These are phyloP conservation scores for Mycena kentingensis DNA, from an alignment of 768 basidiomycete genomes.

Conservation along the genomic window DNA sequence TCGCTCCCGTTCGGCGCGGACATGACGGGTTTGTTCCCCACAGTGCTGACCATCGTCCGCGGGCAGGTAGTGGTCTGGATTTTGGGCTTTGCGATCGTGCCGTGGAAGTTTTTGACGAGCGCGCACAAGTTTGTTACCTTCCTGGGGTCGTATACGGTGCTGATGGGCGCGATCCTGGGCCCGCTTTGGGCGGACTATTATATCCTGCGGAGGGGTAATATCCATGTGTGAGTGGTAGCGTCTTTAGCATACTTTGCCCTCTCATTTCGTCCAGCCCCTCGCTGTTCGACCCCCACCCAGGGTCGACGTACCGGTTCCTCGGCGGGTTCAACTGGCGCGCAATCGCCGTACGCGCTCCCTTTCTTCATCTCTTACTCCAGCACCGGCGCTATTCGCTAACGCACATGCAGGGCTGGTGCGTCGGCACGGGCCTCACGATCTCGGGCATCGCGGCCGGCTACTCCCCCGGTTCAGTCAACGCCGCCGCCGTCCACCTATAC, in stretches of 20 bases:
- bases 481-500: slow-evolving; percentile 16
- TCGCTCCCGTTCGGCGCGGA: slow-evolving; percentile 27
- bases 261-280: slow-evolving; percentile 9
- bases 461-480: slow-evolving; percentile 8
- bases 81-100: slow-evolving; percentile 26
- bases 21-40: slow-evolving; percentile 25
- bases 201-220: slow-evolving; percentile 15
- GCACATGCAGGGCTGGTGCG: slow-evolving; percentile 12
- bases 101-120: slow-evolving; percentile 26
- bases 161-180: slow-evolving; percentile 19
- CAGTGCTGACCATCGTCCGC: slow-evolving; percentile 25
- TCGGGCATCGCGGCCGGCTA: slow-evolving; percentile 19
- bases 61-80: slow-evolving; percentile 26
- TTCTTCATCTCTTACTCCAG: too few species aligned
- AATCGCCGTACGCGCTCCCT: slow-evolving; percentile 9
- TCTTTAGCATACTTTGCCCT: background rate
- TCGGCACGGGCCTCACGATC: slow-evolving; percentile 17
- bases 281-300: slow-evolving; percentile 14
- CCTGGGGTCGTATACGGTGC: slow-evolving; percentile 20
- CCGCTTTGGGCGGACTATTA: slow-evolving; percentile 21
- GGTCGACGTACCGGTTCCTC: slow-evolving; percentile 19
- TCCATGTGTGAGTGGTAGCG: slow-evolving; percentile 16
- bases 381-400: background rate
- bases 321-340: slow-evolving; percentile 23
- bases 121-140: slow-evolving; percentile 21